Evolutionary conservation across 495 filamentous ascomycete species (phyloP), one percentile per base, ranked within the genome.

Genomic region (Achaetomiella virescens): DNA sequence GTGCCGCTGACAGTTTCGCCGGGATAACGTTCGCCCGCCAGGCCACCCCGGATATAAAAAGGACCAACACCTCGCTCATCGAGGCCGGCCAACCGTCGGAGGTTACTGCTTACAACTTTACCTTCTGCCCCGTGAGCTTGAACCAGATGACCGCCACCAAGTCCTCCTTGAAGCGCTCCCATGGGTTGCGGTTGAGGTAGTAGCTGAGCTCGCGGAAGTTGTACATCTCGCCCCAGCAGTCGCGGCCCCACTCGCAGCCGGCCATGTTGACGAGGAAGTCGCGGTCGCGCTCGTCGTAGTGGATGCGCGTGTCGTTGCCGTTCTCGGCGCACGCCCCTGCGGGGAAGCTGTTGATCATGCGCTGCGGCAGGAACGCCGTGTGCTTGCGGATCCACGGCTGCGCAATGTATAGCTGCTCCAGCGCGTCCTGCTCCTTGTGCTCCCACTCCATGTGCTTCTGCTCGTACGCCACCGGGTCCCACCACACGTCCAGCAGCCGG

Each of bases 251-350:
- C 65, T 92, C 87, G 67, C 93, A 99, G 3, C 95, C 95, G 2
- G 93, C 93, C 92, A 97, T 97, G 67, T 97, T 99, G 59, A 99
- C 91, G n/a, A 97, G 61, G 62, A 99, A 95, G 69, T 99, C 93
- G 17, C 88, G 80, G 43, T 91, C 91, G 31, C 82, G 75, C 70
- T 95, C 80, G 40, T 87, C 78, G 68, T 97, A 99, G 69, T 97
- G 95, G 33, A 96, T 84, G 4, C 78, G 74, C 0, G 81, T 77
- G 64, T 96, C 85, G 47, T 84, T 81, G 15, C 78, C 76, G 48
- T 88, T 85, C 22, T 92, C 88, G 6, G 65, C 67, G 70, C 93
- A 99, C 2, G 95, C 93, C 1, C 91, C 91, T 2, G 80, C 80
- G 1, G 93, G 95, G 70, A 96, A 99, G 22, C 87, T 87, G 77